Percentiles rank a stretch among this genome's conserved stretches.
These are phyloP conservation scores for Cyathus striatus DNA, from an alignment of 768 basidiomycete genomes.

Conservation along the genomic window DNA sequence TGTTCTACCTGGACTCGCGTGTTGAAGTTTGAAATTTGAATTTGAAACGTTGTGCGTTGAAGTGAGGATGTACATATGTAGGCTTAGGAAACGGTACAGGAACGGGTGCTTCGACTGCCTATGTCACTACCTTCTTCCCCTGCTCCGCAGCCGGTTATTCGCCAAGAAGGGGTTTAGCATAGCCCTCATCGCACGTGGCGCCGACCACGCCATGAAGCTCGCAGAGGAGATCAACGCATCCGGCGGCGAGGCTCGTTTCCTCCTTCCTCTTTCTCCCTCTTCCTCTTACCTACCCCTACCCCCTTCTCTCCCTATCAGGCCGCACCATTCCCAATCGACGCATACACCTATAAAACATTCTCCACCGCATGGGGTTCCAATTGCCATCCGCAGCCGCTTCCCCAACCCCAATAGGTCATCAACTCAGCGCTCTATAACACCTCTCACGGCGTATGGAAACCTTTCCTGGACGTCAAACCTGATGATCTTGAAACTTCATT, in stretches of 20 bases:
- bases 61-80: no score
- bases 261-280: background rate
- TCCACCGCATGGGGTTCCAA: constrained; percentile 40
- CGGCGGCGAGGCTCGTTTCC: constrained; percentile 50
- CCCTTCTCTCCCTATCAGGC: constrained; percentile 35
- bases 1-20: no score
- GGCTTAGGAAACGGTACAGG: constrained; percentile 44
- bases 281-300: background rate
- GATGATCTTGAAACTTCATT: constrained; percentile 48
- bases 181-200: constrained; percentile 59
- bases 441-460: constrained; percentile 54
- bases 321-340: constrained; percentile 45
- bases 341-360: constrained; percentile 47
- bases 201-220: constrained; percentile 43
- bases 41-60: no score
- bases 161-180: constrained; percentile 60
- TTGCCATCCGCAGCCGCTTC: constrained; percentile 41
- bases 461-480: constrained; percentile 59
- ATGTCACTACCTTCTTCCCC: constrained; percentile 12
- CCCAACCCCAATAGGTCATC: constrained; percentile 43
- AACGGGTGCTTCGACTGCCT: constrained; percentile 60
- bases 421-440: constrained; percentile 65
- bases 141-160: constrained; percentile 44
- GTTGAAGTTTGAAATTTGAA: no score
- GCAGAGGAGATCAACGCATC: constrained; percentile 47